A percentile compares a stretch with the other conserved stretches of the same genome.
Conservation (phyloP, 805 yeast genomes). For the Nakazawaea populi region DNA sequence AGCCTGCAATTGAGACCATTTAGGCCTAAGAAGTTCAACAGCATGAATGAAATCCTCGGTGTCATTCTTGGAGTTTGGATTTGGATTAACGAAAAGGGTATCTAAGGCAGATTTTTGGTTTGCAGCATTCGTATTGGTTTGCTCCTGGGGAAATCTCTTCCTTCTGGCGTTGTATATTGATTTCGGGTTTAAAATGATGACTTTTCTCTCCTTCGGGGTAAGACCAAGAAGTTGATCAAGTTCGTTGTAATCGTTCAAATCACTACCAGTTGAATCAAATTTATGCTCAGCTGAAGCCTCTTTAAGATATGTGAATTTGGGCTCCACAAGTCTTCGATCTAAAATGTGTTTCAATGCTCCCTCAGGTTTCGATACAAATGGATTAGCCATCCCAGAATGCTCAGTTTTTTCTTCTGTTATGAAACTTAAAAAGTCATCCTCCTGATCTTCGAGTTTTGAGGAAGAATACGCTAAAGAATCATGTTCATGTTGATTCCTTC, state of each 20-base stretch:
- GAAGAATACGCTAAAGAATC: background rate
- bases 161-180: background rate
- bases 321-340: background rate
- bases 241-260: background rate
- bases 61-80: background rate
- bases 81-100: background rate
- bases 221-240: background rate
- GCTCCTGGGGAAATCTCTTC: background rate
- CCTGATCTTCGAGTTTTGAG: background rate
- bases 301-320: background rate
- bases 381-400: background rate
- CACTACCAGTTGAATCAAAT: too few relatives aligned
- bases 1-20: background rate
- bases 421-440: background rate
- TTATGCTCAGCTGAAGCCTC: background rate
- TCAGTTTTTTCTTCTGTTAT: background rate
- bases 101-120: background rate
- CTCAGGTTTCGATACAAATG: background rate
- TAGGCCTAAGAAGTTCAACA: slow-evolving; percentile 1
- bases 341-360: background rate
- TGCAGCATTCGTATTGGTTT: background rate
- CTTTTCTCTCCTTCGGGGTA: background rate
- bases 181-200: slow-evolving; percentile 3
- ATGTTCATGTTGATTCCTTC: background rate
- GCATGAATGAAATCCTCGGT: background rate